Conservation (phyloP, 2,329 filamentous ascomycete species). For the Fusarium oxysporum region DNA sequence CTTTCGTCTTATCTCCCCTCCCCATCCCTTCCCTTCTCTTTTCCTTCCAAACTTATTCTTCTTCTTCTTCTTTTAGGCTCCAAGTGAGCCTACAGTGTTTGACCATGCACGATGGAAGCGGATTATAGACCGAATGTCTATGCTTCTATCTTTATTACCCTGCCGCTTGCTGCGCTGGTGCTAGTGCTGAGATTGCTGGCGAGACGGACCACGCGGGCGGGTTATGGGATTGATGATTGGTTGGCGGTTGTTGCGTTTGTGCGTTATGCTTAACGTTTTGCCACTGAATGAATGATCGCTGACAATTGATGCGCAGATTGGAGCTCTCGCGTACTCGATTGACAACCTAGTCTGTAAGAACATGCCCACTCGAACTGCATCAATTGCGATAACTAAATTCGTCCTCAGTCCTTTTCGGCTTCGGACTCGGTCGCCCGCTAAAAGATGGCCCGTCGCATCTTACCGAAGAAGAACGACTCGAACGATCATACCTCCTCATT, state of each 20-base stretch:
- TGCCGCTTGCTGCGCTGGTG: constrained; percentile 30
- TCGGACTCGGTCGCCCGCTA: constrained; percentile 24
- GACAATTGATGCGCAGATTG: neutral
- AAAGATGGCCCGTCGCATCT: constrained; percentile 17
- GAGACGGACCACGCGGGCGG: constrained; percentile 27
- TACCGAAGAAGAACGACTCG: constrained; percentile 10
- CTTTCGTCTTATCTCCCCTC: neutral
- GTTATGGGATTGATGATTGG: constrained; percentile 37
- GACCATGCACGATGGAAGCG: constrained; percentile 22
- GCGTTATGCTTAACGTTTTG: neutral
- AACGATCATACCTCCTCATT: constrained; percentile 33
- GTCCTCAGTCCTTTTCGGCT: neutral
- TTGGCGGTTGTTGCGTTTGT: constrained; percentile 36
- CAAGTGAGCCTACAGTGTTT: neutral
- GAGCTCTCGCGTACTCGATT: constrained; percentile 18
- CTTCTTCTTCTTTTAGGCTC: neutral
- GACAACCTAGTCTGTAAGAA: constrained; percentile 21
- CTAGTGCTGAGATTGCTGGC: constrained; percentile 31
- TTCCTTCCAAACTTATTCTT: constrained; percentile 13
- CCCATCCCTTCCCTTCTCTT: neutral
- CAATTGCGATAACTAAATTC: neutral
- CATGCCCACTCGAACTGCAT: fast-evolving
- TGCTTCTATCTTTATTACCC: constrained; percentile 30
- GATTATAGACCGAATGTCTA: constrained; percentile 29
- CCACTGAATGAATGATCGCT: neutral